phyloP scores from a whole-genome alignment of 352 stramenopile species.

The Globisporangium parvum region DNA sequence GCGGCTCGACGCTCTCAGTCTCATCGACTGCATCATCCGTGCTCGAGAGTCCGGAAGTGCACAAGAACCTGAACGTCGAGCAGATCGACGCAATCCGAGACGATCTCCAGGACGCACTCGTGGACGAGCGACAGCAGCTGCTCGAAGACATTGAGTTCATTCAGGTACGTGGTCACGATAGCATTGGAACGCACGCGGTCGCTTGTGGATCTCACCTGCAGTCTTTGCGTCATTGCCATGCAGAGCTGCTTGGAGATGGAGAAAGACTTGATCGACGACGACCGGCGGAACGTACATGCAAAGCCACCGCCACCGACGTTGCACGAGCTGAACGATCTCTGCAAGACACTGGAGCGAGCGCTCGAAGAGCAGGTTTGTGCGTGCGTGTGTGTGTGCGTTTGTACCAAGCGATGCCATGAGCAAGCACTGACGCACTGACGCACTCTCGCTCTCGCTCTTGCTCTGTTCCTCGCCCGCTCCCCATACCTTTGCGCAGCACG shows the following conservation, averaged over 20 bases:
- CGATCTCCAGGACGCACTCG: conserved; percentile 47
- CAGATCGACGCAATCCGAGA: conserved; percentile 68
- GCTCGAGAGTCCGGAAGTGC: conserved; percentile 52
- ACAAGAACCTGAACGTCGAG: conserved; percentile 52
- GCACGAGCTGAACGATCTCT: conserved; percentile 57
- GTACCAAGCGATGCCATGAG: neutral
- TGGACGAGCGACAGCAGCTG: conserved; percentile 51
- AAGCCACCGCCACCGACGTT: conserved; percentile 40
- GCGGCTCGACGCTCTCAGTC: conserved; percentile 56
- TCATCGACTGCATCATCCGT: conserved; percentile 47
- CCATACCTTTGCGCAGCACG: conserved; percentile 18
- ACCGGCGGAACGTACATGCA: conserved; percentile 34
- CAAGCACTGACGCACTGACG: neutral
- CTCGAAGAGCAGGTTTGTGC: conserved; percentile 45
- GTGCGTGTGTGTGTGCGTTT: neutral
- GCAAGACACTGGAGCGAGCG: conserved; percentile 50
- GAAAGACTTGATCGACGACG: conserved; percentile 74
- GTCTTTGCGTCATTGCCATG: no score
- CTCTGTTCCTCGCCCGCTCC: no score
- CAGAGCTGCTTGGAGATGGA: conserved; percentile 83
- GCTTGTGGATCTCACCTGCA: no score
- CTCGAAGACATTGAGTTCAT: conserved; percentile 85
- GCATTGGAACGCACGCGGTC: neutral
- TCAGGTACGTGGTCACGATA: conserved; percentile 28
- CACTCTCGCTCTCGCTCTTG: neutral